These are phyloP conservation scores for Trichosporon ovoides DNA, from an alignment of 1,284 basidiomycete species.

Conservation along the genomic window DNA sequence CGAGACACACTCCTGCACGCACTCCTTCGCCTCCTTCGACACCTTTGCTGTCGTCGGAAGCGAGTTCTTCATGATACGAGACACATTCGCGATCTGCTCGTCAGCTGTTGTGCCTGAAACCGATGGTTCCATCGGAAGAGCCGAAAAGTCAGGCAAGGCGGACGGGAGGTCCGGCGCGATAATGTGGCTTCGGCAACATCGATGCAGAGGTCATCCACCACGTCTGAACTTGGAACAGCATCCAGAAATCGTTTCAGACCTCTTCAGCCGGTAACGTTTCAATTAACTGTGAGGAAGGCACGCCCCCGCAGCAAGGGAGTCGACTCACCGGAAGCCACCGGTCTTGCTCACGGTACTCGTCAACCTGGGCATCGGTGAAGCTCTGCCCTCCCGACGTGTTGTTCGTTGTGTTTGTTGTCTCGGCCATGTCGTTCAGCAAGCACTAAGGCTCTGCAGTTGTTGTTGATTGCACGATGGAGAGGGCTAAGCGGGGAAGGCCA, in stretches of 20 bases:
- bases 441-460: neutral
- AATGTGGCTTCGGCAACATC: too few relatives aligned
- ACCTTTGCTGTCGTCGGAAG: constrained; percentile 91
- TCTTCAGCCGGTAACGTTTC: too few relatives aligned
- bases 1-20: constrained; percentile 90
- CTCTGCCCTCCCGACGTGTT: neutral
- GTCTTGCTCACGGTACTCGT: constrained; percentile 87
- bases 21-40: constrained; percentile 93
- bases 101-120: neutral
- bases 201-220: too few relatives aligned
- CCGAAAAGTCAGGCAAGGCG: neutral
- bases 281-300: too few relatives aligned
- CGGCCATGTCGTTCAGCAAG: neutral
- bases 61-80: constrained; percentile 86
- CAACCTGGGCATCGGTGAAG: constrained; percentile 85
- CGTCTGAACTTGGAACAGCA: too few relatives aligned
- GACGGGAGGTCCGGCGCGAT: too few relatives aligned
- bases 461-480: neutral
- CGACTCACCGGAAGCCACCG: constrained; percentile 73
- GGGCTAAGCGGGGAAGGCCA: constrained; percentile 1
- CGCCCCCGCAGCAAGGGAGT: too few relatives aligned
- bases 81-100: constrained; percentile 83
- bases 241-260: too few relatives aligned
- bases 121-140: neutral
- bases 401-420: neutral